phyloP scores from a whole-genome alignment of 352 stramenopile genomes.

The Saprolegnia parasitica region DNA sequence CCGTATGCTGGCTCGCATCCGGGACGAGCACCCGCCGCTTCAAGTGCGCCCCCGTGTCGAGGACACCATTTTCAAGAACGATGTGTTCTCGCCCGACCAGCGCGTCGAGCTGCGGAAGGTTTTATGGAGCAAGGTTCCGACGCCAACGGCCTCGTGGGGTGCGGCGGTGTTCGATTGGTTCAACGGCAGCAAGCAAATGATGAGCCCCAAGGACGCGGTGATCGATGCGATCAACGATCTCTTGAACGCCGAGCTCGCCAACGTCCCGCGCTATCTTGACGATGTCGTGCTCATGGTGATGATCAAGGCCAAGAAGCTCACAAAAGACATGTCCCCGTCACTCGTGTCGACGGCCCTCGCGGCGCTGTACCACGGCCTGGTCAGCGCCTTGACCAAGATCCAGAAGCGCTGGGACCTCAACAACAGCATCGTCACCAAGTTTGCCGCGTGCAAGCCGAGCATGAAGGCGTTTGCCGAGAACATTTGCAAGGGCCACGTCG shows the following conservation, averaged over 20 bases:
- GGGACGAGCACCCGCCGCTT: too few species aligned
- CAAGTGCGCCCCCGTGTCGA: too few species aligned
- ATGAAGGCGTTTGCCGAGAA: background rate
- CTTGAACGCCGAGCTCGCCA: background rate
- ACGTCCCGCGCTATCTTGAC: background rate
- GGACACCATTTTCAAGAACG: too few species aligned
- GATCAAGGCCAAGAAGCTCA: background rate
- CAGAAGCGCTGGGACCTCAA: background rate
- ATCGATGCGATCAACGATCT: too few species aligned
- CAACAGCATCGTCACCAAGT: constrained; percentile 6
- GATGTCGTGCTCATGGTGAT: background rate
- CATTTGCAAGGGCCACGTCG: background rate
- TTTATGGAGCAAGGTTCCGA: too few species aligned
- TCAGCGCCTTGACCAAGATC: background rate
- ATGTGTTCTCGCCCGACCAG: too few species aligned
- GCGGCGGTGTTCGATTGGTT: too few species aligned
- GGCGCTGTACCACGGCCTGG: background rate
- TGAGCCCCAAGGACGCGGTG: too few species aligned
- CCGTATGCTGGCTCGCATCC: too few species aligned
- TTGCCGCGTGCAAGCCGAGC: background rate
- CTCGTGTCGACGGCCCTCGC: background rate
- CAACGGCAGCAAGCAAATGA: too few species aligned
- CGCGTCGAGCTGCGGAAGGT: too few species aligned
- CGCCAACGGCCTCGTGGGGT: too few species aligned
- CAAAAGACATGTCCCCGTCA: background rate